phyloP scores from a whole-genome alignment of 148 eudicot species.

The Rhododendron henanense region DNA sequence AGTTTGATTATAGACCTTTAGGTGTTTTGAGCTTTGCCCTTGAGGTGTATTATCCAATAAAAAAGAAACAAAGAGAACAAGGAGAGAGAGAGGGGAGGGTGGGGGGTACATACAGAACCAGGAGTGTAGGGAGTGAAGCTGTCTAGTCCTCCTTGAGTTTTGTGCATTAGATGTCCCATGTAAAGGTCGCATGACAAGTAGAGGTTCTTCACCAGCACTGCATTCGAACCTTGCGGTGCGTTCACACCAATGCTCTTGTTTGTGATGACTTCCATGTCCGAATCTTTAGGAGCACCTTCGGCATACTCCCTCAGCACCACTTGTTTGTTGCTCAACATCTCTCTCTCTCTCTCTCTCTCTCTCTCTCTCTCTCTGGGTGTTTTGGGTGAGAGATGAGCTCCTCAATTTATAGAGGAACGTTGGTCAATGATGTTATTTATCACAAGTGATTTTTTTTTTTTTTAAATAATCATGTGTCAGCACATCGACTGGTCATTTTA shows the following conservation, averaged over 20 bases:
- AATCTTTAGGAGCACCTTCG: slow-evolving; percentile 30
- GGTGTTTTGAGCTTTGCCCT: too few species aligned
- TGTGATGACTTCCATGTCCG: slow-evolving; percentile 28
- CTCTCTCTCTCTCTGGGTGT: not conserved
- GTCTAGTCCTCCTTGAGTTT: not conserved
- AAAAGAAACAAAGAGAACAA: not conserved
- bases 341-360: not conserved
- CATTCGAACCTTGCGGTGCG: slow-evolving; percentile 26
- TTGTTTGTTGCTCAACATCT: slow-evolving; percentile 27
- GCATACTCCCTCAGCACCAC: slow-evolving; percentile 30
- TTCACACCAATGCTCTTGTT: not conserved
- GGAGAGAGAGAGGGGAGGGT: too few species aligned
- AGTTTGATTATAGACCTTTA: too few species aligned
- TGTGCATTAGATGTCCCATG: slow-evolving; percentile 34
- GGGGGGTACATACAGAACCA: slow-evolving; percentile 20
- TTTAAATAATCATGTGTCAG: too few species aligned
- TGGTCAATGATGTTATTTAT: too few species aligned
- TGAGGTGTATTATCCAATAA: too few species aligned
- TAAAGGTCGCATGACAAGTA: slow-evolving; percentile 51
- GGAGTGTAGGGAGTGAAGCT: slow-evolving; percentile 28
- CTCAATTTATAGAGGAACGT: not conserved
- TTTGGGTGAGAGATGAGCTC: not conserved
- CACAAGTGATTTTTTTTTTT: too few species aligned
- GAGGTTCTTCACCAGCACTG: slow-evolving; percentile 48
- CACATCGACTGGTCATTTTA: too few species aligned